Conservation (phyloP, 805 yeast species). For the Zygosaccharomyces bailii region DNA sequence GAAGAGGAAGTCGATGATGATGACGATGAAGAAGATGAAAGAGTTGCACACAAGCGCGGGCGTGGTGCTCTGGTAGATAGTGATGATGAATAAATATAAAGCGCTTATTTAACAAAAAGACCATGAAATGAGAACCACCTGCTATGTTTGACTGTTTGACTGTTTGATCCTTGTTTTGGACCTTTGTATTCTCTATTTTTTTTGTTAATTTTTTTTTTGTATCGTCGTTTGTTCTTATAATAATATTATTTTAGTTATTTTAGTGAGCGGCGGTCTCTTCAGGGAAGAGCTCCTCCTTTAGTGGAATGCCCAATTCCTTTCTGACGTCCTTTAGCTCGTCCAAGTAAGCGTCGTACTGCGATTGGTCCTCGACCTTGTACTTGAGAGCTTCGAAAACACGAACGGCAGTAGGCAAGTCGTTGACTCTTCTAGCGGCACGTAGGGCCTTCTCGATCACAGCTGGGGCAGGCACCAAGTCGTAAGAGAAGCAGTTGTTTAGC, state of each 20-base stretch:
- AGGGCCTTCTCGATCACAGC: slow-evolving; percentile 92
- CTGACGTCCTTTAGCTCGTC: slow-evolving; percentile 90
- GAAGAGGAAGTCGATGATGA: slow-evolving; percentile 24
- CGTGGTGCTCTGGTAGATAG: slow-evolving; percentile 23
- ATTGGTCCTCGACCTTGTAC: slow-evolving; percentile 91
- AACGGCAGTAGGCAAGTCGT: slow-evolving; percentile 97
- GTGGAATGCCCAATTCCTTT: slow-evolving; percentile 87
- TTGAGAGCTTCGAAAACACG: slow-evolving; percentile 97
- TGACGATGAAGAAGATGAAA: slow-evolving; percentile 25
- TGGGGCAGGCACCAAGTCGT: slow-evolving; percentile 98
- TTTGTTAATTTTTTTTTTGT: neutral
- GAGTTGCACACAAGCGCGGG: slow-evolving; percentile 11
- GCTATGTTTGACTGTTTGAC: neutral
- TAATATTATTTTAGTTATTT: slow-evolving; percentile 1
- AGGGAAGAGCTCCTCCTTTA: slow-evolving; percentile 80
- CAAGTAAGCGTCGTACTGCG: slow-evolving; percentile 93
- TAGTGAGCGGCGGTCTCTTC: slow-evolving; percentile 15
- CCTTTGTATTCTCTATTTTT: too few species aligned
- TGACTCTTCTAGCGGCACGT: slow-evolving; percentile 97
- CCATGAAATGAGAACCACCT: neutral
- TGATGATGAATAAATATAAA: slow-evolving; percentile 22
- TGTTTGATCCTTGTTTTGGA: too few species aligned
- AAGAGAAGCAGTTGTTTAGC: slow-evolving; percentile 95
- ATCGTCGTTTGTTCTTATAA: neutral
- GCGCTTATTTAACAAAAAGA: slow-evolving; percentile 1